These are phyloP conservation scores for Volutella citrinella DNA, from an alignment of 2,329 filamentous ascomycete species.

Conservation along the genomic window DNA sequence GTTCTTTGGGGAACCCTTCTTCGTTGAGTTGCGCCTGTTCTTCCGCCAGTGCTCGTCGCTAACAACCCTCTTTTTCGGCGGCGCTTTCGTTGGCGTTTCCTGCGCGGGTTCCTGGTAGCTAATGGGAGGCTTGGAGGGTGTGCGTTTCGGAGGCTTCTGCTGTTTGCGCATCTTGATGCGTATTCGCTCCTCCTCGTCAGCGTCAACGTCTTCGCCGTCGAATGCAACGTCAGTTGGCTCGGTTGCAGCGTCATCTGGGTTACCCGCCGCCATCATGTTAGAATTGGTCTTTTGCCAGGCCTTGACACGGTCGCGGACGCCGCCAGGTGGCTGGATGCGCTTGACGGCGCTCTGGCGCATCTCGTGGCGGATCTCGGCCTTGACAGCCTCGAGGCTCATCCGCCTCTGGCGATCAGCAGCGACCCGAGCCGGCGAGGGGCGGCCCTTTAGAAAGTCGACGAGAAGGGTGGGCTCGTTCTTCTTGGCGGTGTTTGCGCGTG, in stretches of 20 bases:
- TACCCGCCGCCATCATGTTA: conserved; percentile 53
- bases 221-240: conserved; percentile 62
- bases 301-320: conserved; percentile 75
- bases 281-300: conserved; percentile 82
- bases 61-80: conserved; percentile 87
- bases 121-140: conserved; percentile 21
- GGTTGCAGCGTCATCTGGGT: conserved; percentile 50
- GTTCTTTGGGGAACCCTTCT: conserved; percentile 36
- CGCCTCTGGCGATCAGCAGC: conserved; percentile 51
- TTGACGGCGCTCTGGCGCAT: conserved; percentile 58
- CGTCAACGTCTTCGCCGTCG: conserved; percentile 53
- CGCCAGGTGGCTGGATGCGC: conserved; percentile 59
- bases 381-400: conserved; percentile 57
- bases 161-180: conserved; percentile 54
- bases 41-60: conserved; percentile 90
- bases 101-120: conserved; percentile 21
- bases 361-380: conserved; percentile 49
- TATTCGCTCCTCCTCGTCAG: conserved; percentile 58
- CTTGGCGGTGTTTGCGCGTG: conserved; percentile 30
- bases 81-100: conserved; percentile 38
- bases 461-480: conserved; percentile 46
- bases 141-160: conserved; percentile 33
- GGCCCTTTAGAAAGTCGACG: conserved; percentile 55
- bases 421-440: conserved; percentile 53
- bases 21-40: conserved; percentile 48